Evolutionary conservation across 2,329 filamentous ascomycete species (phyloP).

Genomic region (Lecanosticta acicola): DNA sequence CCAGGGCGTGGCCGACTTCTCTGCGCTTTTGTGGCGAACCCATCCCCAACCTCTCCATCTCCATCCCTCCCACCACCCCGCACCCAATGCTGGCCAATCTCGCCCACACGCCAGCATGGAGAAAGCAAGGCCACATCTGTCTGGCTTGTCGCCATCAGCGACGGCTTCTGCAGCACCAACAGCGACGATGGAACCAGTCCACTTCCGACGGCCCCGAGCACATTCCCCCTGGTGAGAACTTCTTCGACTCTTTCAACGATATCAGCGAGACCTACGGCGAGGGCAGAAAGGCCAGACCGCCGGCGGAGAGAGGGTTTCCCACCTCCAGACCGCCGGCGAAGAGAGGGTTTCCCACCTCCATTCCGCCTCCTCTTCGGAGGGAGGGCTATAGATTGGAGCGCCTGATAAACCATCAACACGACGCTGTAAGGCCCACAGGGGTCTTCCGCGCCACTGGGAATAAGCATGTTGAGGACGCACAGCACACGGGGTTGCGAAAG

Average conservation of each 20-base stretch:
- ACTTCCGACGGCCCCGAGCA: constrained; percentile 4
- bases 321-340: too few relatives aligned
- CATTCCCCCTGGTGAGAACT: constrained; percentile 6
- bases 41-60: background rate
- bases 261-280: constrained; percentile 15
- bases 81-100: constrained; percentile 16
- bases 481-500: too few relatives aligned
- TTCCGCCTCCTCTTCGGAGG: too few relatives aligned
- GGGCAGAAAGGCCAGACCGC: constrained; percentile 1
- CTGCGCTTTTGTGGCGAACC: constrained; percentile 1
- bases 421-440: too few relatives aligned
- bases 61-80: background rate
- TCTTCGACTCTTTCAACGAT: constrained; percentile 20
- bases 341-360: too few relatives aligned
- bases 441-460: too few relatives aligned
- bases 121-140: constrained; percentile 18
- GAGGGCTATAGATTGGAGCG: too few relatives aligned
- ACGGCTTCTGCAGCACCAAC: constrained; percentile 5
- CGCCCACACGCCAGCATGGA: constrained; percentile 17
- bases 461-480: too few relatives aligned
- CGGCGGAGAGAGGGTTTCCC: too few relatives aligned
- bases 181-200: constrained; percentile 16
- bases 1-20: background rate
- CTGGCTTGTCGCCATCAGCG: constrained; percentile 17
- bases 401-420: too few relatives aligned